Evolutionary conservation across 306 rosid species (phyloP).

Genomic region (Sicyos edulis): DNA sequence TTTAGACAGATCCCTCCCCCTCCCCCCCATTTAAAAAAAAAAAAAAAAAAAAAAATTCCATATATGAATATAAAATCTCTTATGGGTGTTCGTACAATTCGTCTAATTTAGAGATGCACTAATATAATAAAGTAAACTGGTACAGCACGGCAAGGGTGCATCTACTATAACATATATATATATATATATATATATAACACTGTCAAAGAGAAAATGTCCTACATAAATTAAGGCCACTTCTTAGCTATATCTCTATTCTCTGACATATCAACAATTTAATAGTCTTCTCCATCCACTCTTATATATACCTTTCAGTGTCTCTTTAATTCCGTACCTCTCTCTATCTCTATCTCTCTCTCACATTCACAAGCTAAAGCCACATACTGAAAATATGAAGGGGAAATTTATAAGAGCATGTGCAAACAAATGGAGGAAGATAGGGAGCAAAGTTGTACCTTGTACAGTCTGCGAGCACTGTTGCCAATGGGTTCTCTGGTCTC

Average conservation of each 20-base stretch:
- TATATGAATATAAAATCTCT: conserved; percentile 13
- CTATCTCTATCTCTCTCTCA: conserved; percentile 20
- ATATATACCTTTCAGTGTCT: conserved; percentile 49
- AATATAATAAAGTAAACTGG: conserved; percentile 23
- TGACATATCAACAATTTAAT: conserved; percentile 48
- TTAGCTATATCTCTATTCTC: conserved; percentile 35
- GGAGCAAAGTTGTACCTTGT: conserved; percentile 39
- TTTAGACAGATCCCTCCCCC: neutral
- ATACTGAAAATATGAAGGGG: conserved; percentile 35
- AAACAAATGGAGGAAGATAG: conserved; percentile 72
- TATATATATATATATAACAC: neutral
- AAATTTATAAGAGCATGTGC: conserved; percentile 44
- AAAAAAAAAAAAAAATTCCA: neutral
- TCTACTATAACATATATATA: conserved; percentile 23
- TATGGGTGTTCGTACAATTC: conserved; percentile 65
- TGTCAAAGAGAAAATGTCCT: conserved; percentile 16
- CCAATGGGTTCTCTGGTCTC: conserved; percentile 48
- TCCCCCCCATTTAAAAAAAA: neutral
- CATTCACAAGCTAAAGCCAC: conserved; percentile 2
- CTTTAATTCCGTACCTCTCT: conserved; percentile 26
- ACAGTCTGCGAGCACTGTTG: conserved; percentile 42
- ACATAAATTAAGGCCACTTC: conserved; percentile 16
- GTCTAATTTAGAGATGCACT: conserved; percentile 33
- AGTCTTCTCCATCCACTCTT: conserved; percentile 39
- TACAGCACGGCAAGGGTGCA: conserved; percentile 35